phyloP scores from a whole-genome alignment of 73 alveolate species.

The Tetrahymena thermophila region DNA sequence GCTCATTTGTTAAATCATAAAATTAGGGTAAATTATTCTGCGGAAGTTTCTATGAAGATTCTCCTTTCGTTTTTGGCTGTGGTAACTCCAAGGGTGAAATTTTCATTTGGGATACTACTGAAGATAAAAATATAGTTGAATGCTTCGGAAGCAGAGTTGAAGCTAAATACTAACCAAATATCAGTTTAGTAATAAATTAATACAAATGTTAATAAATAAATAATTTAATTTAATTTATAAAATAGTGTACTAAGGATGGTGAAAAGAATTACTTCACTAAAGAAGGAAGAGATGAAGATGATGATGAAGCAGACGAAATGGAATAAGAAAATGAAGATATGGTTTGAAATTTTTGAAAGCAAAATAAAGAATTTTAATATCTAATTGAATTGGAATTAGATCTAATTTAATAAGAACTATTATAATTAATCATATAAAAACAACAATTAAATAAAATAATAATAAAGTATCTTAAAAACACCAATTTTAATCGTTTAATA shows the following conservation, averaged over 20 bases:
- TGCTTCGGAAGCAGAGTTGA: slow-evolving; percentile 19
- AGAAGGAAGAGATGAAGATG: slow-evolving; percentile 26
- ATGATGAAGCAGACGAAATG: slow-evolving; percentile 10
- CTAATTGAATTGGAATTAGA: neutral
- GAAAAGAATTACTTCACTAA: slow-evolving; percentile 6
- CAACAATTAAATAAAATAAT: neutral
- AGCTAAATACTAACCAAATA: slow-evolving; percentile 7
- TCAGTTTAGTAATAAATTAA: slow-evolving; percentile 5
- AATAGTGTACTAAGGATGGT: slow-evolving; percentile 23
- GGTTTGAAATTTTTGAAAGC: neutral
- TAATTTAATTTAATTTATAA: neutral
- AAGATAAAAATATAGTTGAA: slow-evolving; percentile 16
- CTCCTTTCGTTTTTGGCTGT: slow-evolving; percentile 41
- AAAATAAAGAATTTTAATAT: too few species aligned
- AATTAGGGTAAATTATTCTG: slow-evolving; percentile 23
- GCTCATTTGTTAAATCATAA: neutral
- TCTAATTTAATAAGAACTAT: too few species aligned
- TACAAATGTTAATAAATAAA: neutral
- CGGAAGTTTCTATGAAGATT: slow-evolving; percentile 27
- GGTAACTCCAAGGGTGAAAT: slow-evolving; percentile 34
- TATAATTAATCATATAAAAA: too few species aligned
- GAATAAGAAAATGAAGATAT: slow-evolving; percentile 25
- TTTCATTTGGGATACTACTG: slow-evolving; percentile 40
- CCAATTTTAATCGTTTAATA: too few species aligned
- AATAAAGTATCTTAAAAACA: neutral